Percentiles rank a stretch among this genome's conserved stretches.
These are phyloP conservation scores for Claviceps cyperi DNA, from an alignment of 2,329 filamentous ascomycete species.

Conservation along the genomic window DNA sequence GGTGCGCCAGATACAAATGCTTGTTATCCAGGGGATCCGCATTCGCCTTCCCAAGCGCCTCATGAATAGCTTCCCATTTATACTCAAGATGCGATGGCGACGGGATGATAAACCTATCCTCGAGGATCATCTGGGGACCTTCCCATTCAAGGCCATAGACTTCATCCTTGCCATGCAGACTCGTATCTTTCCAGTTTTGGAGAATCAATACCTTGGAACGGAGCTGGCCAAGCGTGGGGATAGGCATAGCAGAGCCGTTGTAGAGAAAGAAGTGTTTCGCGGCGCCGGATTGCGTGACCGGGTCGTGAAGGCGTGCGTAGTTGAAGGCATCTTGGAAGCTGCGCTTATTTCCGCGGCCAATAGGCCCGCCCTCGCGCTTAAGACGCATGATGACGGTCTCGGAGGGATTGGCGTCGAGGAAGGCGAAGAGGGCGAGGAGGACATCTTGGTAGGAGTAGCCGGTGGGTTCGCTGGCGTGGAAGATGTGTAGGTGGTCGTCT, in stretches of 20 bases:
- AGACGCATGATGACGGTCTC: slow-evolving; percentile 36
- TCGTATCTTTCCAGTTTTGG: slow-evolving; percentile 26
- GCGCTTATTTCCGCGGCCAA: slow-evolving; percentile 20
- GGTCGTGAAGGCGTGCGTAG: slow-evolving; percentile 21
- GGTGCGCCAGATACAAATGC: slow-evolving; percentile 29
- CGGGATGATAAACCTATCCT: slow-evolving; percentile 32
- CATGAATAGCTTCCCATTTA: slow-evolving; percentile 31
- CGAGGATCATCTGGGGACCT: slow-evolving; percentile 28
- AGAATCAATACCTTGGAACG: slow-evolving; percentile 32
- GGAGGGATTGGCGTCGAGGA: slow-evolving; percentile 28
- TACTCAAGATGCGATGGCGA: slow-evolving; percentile 27
- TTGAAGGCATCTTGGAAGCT: slow-evolving; percentile 33
- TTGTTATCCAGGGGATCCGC: slow-evolving; percentile 19
- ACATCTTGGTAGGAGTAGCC: slow-evolving; percentile 30
- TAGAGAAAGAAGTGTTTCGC: slow-evolving; percentile 22
- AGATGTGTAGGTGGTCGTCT: slow-evolving; percentile 30
- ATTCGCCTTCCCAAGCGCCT: slow-evolving; percentile 24
- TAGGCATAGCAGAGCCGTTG: slow-evolving; percentile 12
- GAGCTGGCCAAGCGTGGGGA: slow-evolving; percentile 30
- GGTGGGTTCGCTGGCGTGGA: slow-evolving; percentile 31
- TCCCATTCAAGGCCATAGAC: slow-evolving; percentile 32
- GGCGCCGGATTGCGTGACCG: slow-evolving; percentile 21
- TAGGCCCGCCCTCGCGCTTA: slow-evolving; percentile 29
- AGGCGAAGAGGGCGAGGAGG: slow-evolving; percentile 27
- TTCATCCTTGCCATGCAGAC: no score